phyloP scores from a whole-genome alignment of 208 protist genomes.

The Leishmania aethiopica region DNA sequence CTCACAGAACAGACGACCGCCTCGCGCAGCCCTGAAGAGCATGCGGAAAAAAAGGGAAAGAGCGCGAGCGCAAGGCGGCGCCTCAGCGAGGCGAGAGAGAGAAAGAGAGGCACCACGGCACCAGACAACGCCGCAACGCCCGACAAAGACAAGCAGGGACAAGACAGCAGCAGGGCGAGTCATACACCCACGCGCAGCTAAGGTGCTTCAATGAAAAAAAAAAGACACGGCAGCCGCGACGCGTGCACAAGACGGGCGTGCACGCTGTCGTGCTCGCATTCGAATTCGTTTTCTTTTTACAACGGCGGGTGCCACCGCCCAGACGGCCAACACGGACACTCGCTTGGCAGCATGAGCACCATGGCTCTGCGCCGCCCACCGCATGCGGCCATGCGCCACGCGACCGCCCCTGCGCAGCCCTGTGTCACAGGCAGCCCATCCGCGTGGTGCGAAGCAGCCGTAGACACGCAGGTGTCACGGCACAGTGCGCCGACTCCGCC shows the following conservation, averaged over 20 bases:
- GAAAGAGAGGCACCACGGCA: neutral
- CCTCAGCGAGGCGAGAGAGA: neutral
- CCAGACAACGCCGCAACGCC: neutral
- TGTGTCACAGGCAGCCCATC: neutral
- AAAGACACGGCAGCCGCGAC: neutral
- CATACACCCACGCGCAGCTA: too few relatives aligned
- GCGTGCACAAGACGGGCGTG: neutral
- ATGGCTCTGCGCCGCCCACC: too few relatives aligned
- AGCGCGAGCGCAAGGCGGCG: neutral
- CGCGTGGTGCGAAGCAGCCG: neutral
- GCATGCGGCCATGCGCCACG: too few relatives aligned
- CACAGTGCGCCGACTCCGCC: neutral
- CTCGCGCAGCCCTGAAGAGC: neutral
- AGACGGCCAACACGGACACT: neutral
- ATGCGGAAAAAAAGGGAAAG: neutral
- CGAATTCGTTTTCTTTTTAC: too few relatives aligned
- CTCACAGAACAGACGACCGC: neutral
- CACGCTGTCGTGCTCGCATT: neutral
- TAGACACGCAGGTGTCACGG: neutral
- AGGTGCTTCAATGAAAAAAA: neutral
- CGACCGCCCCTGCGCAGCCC: too few relatives aligned
- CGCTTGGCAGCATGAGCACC: neutral
- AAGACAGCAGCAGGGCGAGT: neutral
- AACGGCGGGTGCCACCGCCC: too few relatives aligned
- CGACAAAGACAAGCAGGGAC: neutral